Base-by-base conservation (phyloP, 164 flowering plant species). In the Umbilicus rupestris region DNA sequence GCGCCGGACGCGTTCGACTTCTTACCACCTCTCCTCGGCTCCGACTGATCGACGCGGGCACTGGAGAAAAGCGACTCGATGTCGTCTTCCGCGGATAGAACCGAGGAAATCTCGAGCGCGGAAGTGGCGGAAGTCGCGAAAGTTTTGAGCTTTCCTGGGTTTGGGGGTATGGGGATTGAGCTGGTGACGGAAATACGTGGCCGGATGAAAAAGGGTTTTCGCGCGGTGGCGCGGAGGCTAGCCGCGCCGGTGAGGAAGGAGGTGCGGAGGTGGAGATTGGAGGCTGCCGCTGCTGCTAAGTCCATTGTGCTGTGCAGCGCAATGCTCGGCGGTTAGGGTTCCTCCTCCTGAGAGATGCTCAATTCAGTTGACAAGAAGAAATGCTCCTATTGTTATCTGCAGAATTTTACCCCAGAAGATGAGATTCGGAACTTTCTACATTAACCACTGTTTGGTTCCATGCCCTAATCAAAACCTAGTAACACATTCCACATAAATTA, bases 21-120 rank as follows among this genome's bases (percentile, higher is more conserved):
- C 6, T 66, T 74, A 15, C 42, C 70, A 24, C 83, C 73, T 35
- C 71, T 80, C 26, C 65, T 68, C 9, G 65, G 69, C 41, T 37
- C 44, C 9, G 29, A 59, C 0, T 74, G 79, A 8, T 68, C 66
- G 1, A 11, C 67, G 0, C 85, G 72, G 49, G 58, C 65, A 11
- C 68, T 71, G 20, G 90, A 82, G 58, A 94, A 94, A 58, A 94
- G 68, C 1, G 92, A 78, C 68, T 91, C 97, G 28, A 88, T 76
- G 42, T 88, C 91, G 16, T 75, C 60, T 0, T 39, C 22, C 10
- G 39, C 63, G 9, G 77, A 60, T 31, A 78, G 80, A 2, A 70
- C 75, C 0, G 74, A 80, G 7, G 91, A 66, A 1, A 88, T 59
- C 31, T 88, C 90, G 2, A 81, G 78, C 37, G 37, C 37, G 28